Percentiles rank a stretch among this genome's conserved stretches.
Conservation (phyloP, 1,284 basidiomycete species). For the Mycosarcoma maydis region DNA sequence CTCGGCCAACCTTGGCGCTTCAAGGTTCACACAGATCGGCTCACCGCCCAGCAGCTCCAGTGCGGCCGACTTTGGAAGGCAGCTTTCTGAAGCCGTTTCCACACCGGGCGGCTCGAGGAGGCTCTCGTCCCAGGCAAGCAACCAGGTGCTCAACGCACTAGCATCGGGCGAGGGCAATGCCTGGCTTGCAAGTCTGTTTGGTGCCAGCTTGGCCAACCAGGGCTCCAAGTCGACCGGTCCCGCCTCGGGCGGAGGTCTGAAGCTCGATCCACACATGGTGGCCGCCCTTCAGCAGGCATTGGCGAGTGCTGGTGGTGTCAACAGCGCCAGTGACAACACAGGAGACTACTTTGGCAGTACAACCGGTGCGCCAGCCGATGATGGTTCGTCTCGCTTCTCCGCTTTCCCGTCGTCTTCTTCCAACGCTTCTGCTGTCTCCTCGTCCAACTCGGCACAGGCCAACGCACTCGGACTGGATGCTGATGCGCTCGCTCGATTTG, state of each 20-base stretch:
- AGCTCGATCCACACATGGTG: slow-evolving; percentile 58
- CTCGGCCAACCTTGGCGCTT: slow-evolving; percentile 15
- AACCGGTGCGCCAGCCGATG: slow-evolving; percentile 3
- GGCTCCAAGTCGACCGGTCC: slow-evolving; percentile 35
- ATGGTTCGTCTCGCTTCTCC: slow-evolving; percentile 36
- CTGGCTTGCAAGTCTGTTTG: slow-evolving; percentile 55
- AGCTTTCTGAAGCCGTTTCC: slow-evolving; percentile 36
- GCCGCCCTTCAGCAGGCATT: slow-evolving; percentile 54
- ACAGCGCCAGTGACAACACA: slow-evolving; percentile 1
- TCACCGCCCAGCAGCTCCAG: slow-evolving; percentile 29
- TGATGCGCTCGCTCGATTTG: slow-evolving; percentile 36
- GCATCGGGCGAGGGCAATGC: slow-evolving; percentile 53
- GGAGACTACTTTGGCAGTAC: slow-evolving; percentile 33
- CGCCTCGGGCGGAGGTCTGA: slow-evolving; percentile 40
- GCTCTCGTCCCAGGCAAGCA: slow-evolving; percentile 48
- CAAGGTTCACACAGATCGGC: slow-evolving; percentile 37
- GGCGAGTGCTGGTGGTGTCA: slow-evolving; percentile 22
- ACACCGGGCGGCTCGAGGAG: slow-evolving; percentile 48
- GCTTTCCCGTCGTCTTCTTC: slow-evolving; percentile 3
- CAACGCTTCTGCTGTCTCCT: background rate
- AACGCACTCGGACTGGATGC: slow-evolving; percentile 36
- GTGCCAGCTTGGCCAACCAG: slow-evolving; percentile 37
- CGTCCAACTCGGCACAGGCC: slow-evolving; percentile 1
- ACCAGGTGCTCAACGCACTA: slow-evolving; percentile 55
- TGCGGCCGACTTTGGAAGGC: slow-evolving; percentile 21